Evolutionary conservation across 331 rosid genomes (phyloP).

Genomic region (Quercus phellos): DNA sequence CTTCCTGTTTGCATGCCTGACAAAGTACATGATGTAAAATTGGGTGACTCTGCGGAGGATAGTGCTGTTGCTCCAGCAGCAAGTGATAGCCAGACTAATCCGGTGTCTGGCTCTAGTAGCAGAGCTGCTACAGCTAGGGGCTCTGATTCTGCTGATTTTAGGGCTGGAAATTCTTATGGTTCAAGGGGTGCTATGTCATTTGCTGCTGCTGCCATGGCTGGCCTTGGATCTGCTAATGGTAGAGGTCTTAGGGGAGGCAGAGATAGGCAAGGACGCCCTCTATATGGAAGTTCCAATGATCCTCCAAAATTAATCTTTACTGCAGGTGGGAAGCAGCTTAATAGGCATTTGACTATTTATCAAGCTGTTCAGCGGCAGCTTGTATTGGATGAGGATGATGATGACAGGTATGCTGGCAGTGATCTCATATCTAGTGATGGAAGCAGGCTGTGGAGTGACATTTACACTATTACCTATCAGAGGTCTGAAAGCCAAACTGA

Average conservation of each 20-base stretch:
- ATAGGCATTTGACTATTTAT: slow-evolving; percentile 85
- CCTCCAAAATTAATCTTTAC: slow-evolving; percentile 77
- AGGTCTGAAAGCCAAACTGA: slow-evolving; percentile 74
- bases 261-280: slow-evolving; percentile 77
- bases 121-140: slow-evolving; percentile 67
- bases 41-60: slow-evolving; percentile 85
- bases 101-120: slow-evolving; percentile 90
- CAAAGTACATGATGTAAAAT: slow-evolving; percentile 92
- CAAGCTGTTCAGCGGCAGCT: slow-evolving; percentile 96
- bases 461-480: slow-evolving; percentile 84
- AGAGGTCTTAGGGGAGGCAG: slow-evolving; percentile 88
- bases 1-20: slow-evolving; percentile 93
- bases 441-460: slow-evolving; percentile 95
- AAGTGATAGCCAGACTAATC: slow-evolving; percentile 64
- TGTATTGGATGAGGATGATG: slow-evolving; percentile 93
- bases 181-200: slow-evolving; percentile 95
- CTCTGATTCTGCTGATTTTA: slow-evolving; percentile 64
- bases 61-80: slow-evolving; percentile 53
- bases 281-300: slow-evolving; percentile 64
- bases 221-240: slow-evolving; percentile 80
- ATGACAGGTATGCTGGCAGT: slow-evolving; percentile 74
- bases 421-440: slow-evolving; percentile 82
- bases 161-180: slow-evolving; percentile 64
- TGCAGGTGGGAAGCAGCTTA: slow-evolving; percentile 89
- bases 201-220: slow-evolving; percentile 99